phyloP scores from a whole-genome alignment of 2,329 filamentous ascomycete species.

The Fusarium kyushuense region DNA sequence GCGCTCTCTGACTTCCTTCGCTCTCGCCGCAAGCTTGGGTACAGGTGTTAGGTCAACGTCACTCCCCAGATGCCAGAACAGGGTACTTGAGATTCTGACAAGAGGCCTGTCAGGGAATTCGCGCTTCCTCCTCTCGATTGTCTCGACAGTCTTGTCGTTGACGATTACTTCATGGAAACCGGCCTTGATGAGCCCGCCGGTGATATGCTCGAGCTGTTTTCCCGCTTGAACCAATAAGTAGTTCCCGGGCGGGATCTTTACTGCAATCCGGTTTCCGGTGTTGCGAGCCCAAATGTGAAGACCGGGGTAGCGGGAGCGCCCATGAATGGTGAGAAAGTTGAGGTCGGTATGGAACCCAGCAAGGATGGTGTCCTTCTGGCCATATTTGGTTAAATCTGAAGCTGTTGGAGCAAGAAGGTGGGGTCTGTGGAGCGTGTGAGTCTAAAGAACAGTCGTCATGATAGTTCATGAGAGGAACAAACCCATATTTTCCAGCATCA shows the following conservation, averaged over 20 bases:
- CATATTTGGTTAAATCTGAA: slow-evolving; percentile 67
- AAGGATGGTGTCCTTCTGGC: slow-evolving; percentile 67
- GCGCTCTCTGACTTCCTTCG: slow-evolving; percentile 58
- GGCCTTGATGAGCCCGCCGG: slow-evolving; percentile 70
- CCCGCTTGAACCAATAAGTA: slow-evolving; percentile 71
- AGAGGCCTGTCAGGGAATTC: slow-evolving; percentile 63
- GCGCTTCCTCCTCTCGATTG: slow-evolving; percentile 57
- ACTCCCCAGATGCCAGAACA: slow-evolving; percentile 71
- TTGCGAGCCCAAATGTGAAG: slow-evolving; percentile 74
- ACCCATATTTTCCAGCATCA: slow-evolving; percentile 68
- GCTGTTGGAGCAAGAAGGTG: slow-evolving; percentile 72
- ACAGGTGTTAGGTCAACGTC: slow-evolving; percentile 68
- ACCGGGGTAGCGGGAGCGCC: slow-evolving; percentile 71
- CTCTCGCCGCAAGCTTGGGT: slow-evolving; percentile 60
- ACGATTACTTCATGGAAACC: slow-evolving; percentile 73
- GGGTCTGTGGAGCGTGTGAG: slow-evolving; percentile 55
- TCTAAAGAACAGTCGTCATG: not conserved
- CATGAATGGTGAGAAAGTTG: slow-evolving; percentile 74
- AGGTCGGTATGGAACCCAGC: slow-evolving; percentile 74
- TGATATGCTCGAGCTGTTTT: slow-evolving; percentile 72
- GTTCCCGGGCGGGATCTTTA: slow-evolving; percentile 69
- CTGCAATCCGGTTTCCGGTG: slow-evolving; percentile 68
- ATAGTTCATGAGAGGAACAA: not conserved
- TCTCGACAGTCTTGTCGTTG: slow-evolving; percentile 63
- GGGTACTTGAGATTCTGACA: slow-evolving; percentile 69